Conservation (phyloP, 1,284 basidiomycete genomes). For the Garcileccinum viscosum region DNA sequence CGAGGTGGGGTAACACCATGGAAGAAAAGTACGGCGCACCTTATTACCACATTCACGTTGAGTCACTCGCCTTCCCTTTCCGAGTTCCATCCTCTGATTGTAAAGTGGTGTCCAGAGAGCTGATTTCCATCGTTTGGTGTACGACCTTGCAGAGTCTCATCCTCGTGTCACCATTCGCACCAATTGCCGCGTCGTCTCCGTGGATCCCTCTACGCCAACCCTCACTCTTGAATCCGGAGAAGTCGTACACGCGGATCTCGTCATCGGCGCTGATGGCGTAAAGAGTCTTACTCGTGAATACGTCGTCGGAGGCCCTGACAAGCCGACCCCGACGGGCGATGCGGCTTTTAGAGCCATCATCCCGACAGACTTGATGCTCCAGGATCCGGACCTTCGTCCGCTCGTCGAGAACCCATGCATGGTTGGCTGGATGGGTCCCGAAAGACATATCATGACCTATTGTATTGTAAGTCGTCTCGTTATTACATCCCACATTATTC, state of each 20-base stretch:
- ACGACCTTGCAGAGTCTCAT: constrained; percentile 47
- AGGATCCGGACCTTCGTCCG: constrained; percentile 41
- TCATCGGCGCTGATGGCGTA: constrained; percentile 63
- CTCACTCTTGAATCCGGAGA: constrained; percentile 52
- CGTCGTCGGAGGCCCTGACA: constrained; percentile 48
- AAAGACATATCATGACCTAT: constrained; percentile 45
- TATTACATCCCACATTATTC: not conserved
- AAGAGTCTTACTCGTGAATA: constrained; percentile 51
- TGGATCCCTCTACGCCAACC: constrained; percentile 46
- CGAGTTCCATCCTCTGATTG: not conserved
- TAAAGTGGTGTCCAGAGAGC: constrained; percentile 45
- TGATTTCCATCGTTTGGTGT: constrained; percentile 55
- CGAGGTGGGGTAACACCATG: constrained; percentile 48
- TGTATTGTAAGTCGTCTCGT: constrained; percentile 35
- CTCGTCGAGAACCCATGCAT: constrained; percentile 45
- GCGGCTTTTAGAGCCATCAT: constrained; percentile 48
- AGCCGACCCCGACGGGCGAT: constrained; percentile 46
- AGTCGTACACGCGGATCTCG: constrained; percentile 50
- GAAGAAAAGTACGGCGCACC: constrained; percentile 52
- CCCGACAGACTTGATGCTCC: constrained; percentile 39
- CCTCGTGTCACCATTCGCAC: constrained; percentile 51
- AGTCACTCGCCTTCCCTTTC: not conserved
- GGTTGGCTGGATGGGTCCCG: constrained; percentile 49
- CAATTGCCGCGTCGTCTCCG: constrained; percentile 44
- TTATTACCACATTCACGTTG: constrained; percentile 60